Percentiles rank a stretch among this genome's conserved stretches.
These are phyloP conservation scores for Iris pallida DNA, from an alignment of 116 monocot species.

Conservation along the genomic window DNA sequence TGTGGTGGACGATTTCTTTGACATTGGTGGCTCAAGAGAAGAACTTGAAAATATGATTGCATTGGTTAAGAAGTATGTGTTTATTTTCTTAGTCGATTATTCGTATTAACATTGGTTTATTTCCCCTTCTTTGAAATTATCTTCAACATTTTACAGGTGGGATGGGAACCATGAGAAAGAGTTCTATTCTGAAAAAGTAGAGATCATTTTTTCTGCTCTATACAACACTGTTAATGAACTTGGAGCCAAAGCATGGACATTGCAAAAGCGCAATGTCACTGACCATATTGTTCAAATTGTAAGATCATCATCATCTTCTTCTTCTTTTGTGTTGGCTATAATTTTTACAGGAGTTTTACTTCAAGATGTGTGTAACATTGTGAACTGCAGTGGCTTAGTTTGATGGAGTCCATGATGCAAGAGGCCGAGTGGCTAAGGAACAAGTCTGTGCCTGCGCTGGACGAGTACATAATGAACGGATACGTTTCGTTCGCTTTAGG, in stretches of 20 bases:
- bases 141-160: constrained; percentile 40
- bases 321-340: too few relatives aligned
- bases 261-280: constrained; percentile 47
- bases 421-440: constrained; percentile 62
- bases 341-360: too few relatives aligned
- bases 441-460: constrained; percentile 46
- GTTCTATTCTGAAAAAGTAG: constrained; percentile 53
- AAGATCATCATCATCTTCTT: constrained; percentile 19
- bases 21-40: constrained; percentile 70
- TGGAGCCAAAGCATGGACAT: constrained; percentile 42
- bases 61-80: constrained; percentile 58
- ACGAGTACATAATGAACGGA: constrained; percentile 76
- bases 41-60: constrained; percentile 50
- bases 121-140: background rate
- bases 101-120: too few relatives aligned
- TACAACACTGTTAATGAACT: constrained; percentile 58
- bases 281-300: constrained; percentile 60
- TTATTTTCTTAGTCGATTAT: background rate
- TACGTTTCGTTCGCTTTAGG: constrained; percentile 70
- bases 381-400: constrained; percentile 59
- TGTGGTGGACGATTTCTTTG: constrained; percentile 92
- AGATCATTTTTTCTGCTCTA: constrained; percentile 62
- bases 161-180: constrained; percentile 25
- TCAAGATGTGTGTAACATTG: background rate
- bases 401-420: constrained; percentile 64